Conservation (phyloP, 1,284 basidiomycete species). For the Filobasidium uniguttulatum region DNA sequence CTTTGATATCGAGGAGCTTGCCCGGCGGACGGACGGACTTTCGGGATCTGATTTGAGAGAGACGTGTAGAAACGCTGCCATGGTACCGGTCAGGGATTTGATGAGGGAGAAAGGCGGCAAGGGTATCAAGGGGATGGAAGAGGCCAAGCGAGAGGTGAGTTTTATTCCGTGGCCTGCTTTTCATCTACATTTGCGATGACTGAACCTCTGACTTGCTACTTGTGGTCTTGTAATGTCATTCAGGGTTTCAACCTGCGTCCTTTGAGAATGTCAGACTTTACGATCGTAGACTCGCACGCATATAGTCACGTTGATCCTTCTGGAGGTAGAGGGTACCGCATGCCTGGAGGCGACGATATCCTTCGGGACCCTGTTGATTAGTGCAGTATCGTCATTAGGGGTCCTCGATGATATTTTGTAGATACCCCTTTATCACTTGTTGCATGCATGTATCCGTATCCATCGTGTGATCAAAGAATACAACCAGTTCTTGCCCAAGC, state of each 20-base stretch:
- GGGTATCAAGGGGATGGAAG: conserved; percentile 30
- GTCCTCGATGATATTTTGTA: no score
- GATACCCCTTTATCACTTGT: no score
- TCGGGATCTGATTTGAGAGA: conserved; percentile 91
- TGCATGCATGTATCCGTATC: no score
- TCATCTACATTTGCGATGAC: background rate
- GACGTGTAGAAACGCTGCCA: conserved; percentile 82
- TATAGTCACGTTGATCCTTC: conserved; percentile 32
- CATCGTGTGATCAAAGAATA: no score
- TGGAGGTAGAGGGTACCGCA: conserved; percentile 14
- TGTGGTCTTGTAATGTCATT: background rate
- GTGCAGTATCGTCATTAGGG: no score
- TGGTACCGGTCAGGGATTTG: conserved; percentile 78
- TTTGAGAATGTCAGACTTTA: conserved; percentile 56
- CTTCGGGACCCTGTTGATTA: conserved; percentile 11
- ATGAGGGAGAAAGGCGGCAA: conserved; percentile 47
- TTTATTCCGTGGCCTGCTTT: background rate
- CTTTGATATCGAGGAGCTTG: conserved; percentile 57
- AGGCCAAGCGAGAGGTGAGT: conserved; percentile 34
- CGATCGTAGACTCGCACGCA: conserved; percentile 43
- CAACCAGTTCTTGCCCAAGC: no score
- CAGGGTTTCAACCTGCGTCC: conserved; percentile 65
- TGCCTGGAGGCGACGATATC: conserved; percentile 4
- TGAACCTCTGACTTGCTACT: background rate
- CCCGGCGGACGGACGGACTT: conserved; percentile 57